phyloP scores from a whole-genome alignment of 2,329 filamentous ascomycete genomes.

The Hymenoscyphus scutula region DNA sequence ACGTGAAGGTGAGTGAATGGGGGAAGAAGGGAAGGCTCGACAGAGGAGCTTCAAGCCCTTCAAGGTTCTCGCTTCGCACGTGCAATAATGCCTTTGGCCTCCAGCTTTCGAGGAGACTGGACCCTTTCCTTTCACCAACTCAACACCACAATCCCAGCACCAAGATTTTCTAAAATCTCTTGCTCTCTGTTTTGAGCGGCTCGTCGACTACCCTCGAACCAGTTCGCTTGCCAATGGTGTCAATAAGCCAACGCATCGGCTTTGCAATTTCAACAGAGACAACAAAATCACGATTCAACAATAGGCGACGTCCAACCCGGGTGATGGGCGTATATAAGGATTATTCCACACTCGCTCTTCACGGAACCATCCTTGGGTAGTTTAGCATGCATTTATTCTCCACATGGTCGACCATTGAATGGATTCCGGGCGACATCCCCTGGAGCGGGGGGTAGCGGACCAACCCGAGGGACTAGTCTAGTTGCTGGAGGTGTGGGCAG shows the following conservation, averaged over 20 bases:
- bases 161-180: too few species aligned
- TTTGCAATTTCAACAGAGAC: too few species aligned
- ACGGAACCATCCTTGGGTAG: background rate
- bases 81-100: background rate
- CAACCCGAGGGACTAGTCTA: background rate
- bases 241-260: too few species aligned
- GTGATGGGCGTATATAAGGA: constrained; percentile 1
- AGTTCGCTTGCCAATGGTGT: too few species aligned
- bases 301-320: background rate
- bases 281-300: background rate
- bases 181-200: too few species aligned
- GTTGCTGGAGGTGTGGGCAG: background rate
- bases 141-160: too few species aligned
- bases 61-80: background rate
- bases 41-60: background rate
- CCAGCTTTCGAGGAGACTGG: too few species aligned
- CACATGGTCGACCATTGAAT: constrained; percentile 1
- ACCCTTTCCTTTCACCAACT: background rate
- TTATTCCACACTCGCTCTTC: background rate
- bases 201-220: too few species aligned
- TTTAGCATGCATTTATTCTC: background rate
- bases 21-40: background rate
- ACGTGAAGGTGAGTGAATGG: background rate
- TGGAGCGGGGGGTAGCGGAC: background rate
- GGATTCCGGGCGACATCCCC: background rate